Evolutionary conservation across 352 stramenopile species (phyloP).

Genomic region (Phytophthora rubi): DNA sequence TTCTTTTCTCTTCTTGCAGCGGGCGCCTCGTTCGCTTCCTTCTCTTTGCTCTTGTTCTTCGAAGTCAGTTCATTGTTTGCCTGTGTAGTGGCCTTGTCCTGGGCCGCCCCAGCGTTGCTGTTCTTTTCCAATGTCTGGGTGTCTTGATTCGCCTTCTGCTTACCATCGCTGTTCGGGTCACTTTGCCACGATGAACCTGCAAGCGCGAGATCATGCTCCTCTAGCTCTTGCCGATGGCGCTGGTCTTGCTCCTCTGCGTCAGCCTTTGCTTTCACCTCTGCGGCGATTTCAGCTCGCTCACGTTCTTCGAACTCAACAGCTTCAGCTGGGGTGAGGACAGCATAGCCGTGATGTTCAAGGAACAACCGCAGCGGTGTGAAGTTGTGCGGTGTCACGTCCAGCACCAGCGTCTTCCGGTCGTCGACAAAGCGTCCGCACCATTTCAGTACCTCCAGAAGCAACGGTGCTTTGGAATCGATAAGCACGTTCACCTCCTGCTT

Average conservation of each 20-base stretch:
- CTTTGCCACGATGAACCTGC: conserved; percentile 5
- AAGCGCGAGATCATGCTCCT: conserved; percentile 26
- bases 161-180: background rate
- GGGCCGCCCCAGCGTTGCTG: too few species aligned
- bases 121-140: background rate
- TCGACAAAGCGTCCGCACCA: conserved; percentile 62
- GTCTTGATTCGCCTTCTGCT: background rate
- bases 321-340: conserved; percentile 51
- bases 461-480: conserved; percentile 67
- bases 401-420: conserved; percentile 59
- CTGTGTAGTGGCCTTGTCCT: conserved; percentile 4
- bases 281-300: conserved; percentile 29
- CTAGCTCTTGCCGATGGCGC: conserved; percentile 24
- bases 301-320: conserved; percentile 41
- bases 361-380: conserved; percentile 50
- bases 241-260: conserved; percentile 32
- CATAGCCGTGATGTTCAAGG: conserved; percentile 54
- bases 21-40: conserved; percentile 11
- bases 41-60: conserved; percentile 18
- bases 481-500: conserved; percentile 75
- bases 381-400: conserved; percentile 65
- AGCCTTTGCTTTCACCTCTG: conserved; percentile 29
- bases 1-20: conserved; percentile 45
- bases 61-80: conserved; percentile 3
- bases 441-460: conserved; percentile 61